Percentiles rank a stretch among this genome's conserved stretches.
Evolutionary conservation across 2,329 filamentous ascomycete genomes (phyloP).

Genomic region (Phialophora expanda): DNA sequence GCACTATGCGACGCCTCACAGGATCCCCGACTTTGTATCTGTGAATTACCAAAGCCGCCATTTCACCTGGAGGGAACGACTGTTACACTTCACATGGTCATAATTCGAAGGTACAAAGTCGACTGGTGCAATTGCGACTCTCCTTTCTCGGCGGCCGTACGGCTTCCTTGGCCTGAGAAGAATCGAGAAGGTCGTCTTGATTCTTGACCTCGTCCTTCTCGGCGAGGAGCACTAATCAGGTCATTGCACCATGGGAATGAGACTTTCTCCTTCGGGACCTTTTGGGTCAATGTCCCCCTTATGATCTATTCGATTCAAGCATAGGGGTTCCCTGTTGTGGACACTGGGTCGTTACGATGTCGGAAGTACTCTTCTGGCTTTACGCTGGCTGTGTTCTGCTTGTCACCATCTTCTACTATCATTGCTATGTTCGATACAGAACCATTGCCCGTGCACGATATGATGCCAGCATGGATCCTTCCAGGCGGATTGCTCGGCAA

Average conservation of each 20-base stretch:
- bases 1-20: neutral
- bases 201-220: slow-evolving; percentile 71
- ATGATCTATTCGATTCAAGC: slow-evolving; percentile 5
- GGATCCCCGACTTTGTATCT: neutral
- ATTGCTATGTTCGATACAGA: slow-evolving; percentile 58
- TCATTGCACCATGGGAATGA: slow-evolving; percentile 9
- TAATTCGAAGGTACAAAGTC: slow-evolving; percentile 79
- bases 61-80: neutral
- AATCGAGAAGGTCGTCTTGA: slow-evolving; percentile 70
- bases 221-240: slow-evolving; percentile 58
- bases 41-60: neutral
- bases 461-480: slow-evolving; percentile 76
- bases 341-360: neutral
- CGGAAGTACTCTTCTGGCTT: slow-evolving; percentile 6
- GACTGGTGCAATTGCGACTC: slow-evolving; percentile 69
- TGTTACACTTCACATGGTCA: slow-evolving; percentile 53
- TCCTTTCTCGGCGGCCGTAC: slow-evolving; percentile 67
- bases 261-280: slow-evolving; percentile 10
- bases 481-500: slow-evolving; percentile 46
- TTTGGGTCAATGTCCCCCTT: slow-evolving; percentile 8
- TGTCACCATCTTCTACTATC: slow-evolving; percentile 11
- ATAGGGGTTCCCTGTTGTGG: slow-evolving; percentile 8
- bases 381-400: slow-evolving; percentile 1
- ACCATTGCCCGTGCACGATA: slow-evolving; percentile 64
- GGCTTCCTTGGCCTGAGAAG: slow-evolving; percentile 66